These are phyloP conservation scores for Scheffersomyces spartinae DNA, from an alignment of 805 yeast species.

Conservation along the genomic window DNA sequence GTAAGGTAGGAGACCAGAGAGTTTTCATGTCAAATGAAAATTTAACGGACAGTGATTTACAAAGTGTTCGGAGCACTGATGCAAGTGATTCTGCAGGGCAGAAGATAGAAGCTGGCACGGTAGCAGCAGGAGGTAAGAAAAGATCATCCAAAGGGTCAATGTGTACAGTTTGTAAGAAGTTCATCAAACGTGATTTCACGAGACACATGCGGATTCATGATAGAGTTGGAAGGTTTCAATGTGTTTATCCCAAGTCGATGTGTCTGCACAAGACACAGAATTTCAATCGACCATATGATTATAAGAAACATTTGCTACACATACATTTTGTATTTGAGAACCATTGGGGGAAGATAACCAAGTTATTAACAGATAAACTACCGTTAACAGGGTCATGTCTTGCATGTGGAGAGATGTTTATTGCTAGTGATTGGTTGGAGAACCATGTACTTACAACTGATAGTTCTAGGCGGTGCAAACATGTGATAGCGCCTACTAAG, in stretches of 20 bases:
- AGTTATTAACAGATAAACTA: slow-evolving; percentile 43
- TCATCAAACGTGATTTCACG: slow-evolving; percentile 48
- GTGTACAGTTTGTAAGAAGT: slow-evolving; percentile 43
- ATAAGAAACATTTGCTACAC: slow-evolving; percentile 52
- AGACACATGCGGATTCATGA: slow-evolving; percentile 57
- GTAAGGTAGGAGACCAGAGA: too few relatives aligned
- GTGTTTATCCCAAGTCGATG: slow-evolving; percentile 48
- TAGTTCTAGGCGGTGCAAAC: too few relatives aligned
- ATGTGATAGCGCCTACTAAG: too few relatives aligned
- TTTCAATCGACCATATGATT: slow-evolving; percentile 60
- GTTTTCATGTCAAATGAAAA: too few relatives aligned
- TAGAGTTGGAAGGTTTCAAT: slow-evolving; percentile 41
- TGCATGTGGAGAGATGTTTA: slow-evolving; percentile 23
- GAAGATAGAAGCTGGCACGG: too few relatives aligned
- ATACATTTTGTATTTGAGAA: slow-evolving; percentile 48
- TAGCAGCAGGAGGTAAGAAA: too few relatives aligned
- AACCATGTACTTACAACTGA: slow-evolving; percentile 20
- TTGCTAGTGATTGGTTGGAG: slow-evolving; percentile 25
- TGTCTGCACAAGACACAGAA: slow-evolving; percentile 51
- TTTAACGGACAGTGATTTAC: too few relatives aligned
- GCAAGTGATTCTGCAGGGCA: too few relatives aligned
- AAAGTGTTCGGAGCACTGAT: too few relatives aligned
- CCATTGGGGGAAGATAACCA: slow-evolving; percentile 28
- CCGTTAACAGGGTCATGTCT: slow-evolving; percentile 40
- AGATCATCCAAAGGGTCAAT: not conserved